Evolutionary conservation across 306 rosid species (phyloP), one percentile per base, ranked within the genome.

Genomic region (Luffa aegyptiaca): DNA sequence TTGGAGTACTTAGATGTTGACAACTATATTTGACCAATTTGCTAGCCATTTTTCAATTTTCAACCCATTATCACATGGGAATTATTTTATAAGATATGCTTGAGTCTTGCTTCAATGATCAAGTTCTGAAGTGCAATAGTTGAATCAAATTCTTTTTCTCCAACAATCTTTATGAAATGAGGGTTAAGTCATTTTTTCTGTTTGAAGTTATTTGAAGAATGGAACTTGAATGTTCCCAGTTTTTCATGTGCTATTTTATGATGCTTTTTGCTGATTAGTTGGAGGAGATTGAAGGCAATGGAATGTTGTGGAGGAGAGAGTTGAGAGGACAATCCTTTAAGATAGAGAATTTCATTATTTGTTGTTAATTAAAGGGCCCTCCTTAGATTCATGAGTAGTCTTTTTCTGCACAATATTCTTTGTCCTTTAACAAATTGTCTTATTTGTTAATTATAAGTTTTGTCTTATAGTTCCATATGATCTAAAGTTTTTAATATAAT

Each of bases 1-100:
- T 75, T 7, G 37, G 12, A 3, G 78, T 74, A 16, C 62, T 55
- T 17, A 33, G 78, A 49, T 51, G 37, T 51, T 71, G 58, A 71
- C 76, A 44, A 71, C 56, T 10, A 26, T 1, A 12, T 71, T 44
- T 71, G 77, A 71, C 56, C 37, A 46, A 26, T 45, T 31, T 71
- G 58, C 39, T 44, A 57, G 18, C 53, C 44, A 76, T 37, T 37
- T 26, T 77, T 59, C 61, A 0, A 13, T 2, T 26, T 77, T 44
- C 61, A 6, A 52, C 10, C 5, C 77, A 80, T 80, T 68, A 80
- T 88, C 86, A 82, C 86, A 90, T 88, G 91, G 78, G 65, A 63
- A 13, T 55, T 49, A 83, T 80, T 71, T 69, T 53, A 45, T 55
- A 18, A 82, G 33, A 37, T 76, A 37, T 10, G 63, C 51, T 52